Base-by-base conservation (phyloP, 441 rosid species). In the Erysimum cheiri region DNA sequence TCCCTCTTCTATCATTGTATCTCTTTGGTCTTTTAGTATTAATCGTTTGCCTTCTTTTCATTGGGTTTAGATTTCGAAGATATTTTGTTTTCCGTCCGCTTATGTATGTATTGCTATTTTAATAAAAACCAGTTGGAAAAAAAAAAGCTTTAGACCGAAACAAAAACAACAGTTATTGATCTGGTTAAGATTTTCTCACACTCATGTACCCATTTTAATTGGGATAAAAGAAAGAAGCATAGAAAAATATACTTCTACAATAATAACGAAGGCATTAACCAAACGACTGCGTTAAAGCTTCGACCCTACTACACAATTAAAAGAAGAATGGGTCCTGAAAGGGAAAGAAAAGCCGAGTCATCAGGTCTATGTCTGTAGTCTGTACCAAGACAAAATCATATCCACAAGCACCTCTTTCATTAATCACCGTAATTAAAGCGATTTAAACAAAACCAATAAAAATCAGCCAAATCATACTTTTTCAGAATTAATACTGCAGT, bases 311-410 rank as follows among this genome's bases (percentile, higher is more conserved):
- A 35, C 60, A 8, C 39, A n/a, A 15, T n/a, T 8, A 60, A 60
- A 39, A 28, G 10, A 6, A 33, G 3, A 33, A 17, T 64, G 33
- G 58, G 47, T 13, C 69, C 24, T 14, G 24, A 15, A 14, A 40
- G 36, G 3, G 26, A 13, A 29, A 43, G 66, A 61, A 61, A 61
- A 43, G 53, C 39, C 28, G 37, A 61, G 52, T 43, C 66, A 61
- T 61, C 26, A 28, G 53, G 39, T 61, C 53, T 14, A 0, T 33
- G 41, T 46, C 33, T 14, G 9, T 29, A 29, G 22, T 41, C 46
- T 13, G 2, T 35, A 26, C 59, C 59, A 35, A 59, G 69, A 64
- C 69, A 64, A 64, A 26, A 64, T 64, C 43, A 64, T 64, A 35
- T 14, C 14, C 35, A 24, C 47, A 64, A 49, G n/a, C 59, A 0